Evolutionary conservation across 139 green algal genomes (phyloP).

Genomic region (Picochlorum sp.): DNA sequence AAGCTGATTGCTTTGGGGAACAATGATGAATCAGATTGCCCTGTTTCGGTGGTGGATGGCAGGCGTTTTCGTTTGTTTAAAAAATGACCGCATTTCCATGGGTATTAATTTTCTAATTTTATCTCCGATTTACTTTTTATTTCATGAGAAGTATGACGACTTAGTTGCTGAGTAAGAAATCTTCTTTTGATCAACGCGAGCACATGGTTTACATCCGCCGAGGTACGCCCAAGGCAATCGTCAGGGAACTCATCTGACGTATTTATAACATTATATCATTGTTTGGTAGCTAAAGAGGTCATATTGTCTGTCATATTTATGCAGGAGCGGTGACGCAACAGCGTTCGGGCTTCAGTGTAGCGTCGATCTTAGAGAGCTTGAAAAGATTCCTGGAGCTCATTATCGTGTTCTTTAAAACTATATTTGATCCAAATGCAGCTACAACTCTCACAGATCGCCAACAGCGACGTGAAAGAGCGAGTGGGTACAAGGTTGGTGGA

Average conservation of each 20-base stretch:
- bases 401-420: conserved; percentile 2
- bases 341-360: neutral
- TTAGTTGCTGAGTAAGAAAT: neutral
- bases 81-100: no score
- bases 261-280: neutral
- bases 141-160: neutral
- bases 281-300: neutral
- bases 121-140: no score
- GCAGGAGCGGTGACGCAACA: neutral
- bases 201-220: neutral
- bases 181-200: neutral
- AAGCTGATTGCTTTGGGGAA: no score
- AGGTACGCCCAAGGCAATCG: neutral
- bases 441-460: neutral
- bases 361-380: no score
- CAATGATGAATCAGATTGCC: no score
- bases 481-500: conserved; percentile 3
- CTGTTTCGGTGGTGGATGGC: no score
- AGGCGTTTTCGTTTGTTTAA: no score
- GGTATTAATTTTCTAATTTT: no score
- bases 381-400: neutral
- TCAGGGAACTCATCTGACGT: neutral
- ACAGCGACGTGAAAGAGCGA: neutral
- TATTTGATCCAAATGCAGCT: conserved; percentile 7
- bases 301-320: neutral